Evolutionary conservation across 1,284 basidiomycete genomes (phyloP).

Genomic region (Rhodotorula glutinis): DNA sequence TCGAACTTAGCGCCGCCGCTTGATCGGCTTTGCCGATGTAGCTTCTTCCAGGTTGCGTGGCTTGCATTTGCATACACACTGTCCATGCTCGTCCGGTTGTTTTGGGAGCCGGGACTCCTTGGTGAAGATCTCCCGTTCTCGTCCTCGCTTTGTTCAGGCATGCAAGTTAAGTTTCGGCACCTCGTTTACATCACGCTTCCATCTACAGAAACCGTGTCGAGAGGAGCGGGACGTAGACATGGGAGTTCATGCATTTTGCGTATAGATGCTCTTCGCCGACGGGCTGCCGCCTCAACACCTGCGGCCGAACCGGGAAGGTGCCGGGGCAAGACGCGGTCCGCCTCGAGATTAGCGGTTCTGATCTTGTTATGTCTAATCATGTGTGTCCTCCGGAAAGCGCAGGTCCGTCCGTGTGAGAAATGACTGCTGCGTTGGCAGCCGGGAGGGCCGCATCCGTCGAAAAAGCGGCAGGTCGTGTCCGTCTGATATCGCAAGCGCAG

Average conservation of each 20-base stretch:
- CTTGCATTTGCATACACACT: background rate
- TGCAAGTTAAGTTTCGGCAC: too few species aligned
- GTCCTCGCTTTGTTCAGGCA: too few species aligned
- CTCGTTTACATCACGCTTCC: too few species aligned
- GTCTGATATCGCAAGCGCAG: too few species aligned
- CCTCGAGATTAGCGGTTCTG: slow-evolving; percentile 25
- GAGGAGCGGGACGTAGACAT: background rate
- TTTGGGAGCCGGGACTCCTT: too few species aligned
- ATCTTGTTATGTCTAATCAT: slow-evolving; percentile 10
- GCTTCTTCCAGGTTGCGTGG: background rate
- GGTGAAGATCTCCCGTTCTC: too few species aligned
- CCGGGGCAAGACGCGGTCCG: background rate
- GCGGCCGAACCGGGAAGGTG: slow-evolving; percentile 3
- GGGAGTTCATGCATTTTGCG: background rate
- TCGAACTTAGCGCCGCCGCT: slow-evolving; percentile 15
- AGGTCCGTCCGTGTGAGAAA: too few species aligned
- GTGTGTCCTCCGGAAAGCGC: background rate
- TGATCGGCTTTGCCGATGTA: background rate
- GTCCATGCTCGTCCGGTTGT: background rate
- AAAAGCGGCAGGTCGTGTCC: too few species aligned
- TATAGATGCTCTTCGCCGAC: slow-evolving; percentile 5
- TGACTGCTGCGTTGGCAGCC: too few species aligned
- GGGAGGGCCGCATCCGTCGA: background rate
- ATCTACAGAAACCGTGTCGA: too few species aligned
- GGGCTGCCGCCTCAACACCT: background rate